phyloP scores from a whole-genome alignment of 192 early-diverging fungal species.

The Backusella tarrabulga region DNA sequence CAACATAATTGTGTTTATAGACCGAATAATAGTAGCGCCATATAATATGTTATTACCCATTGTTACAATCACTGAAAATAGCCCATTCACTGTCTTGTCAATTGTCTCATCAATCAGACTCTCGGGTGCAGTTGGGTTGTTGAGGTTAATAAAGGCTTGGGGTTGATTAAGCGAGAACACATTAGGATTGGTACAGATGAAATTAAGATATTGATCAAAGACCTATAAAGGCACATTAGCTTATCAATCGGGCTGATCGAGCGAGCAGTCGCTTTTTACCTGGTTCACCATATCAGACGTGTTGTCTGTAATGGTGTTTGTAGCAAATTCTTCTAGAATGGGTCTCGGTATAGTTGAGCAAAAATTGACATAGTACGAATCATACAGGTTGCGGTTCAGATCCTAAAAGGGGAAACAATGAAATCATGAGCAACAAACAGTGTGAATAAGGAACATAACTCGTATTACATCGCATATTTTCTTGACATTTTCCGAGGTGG shows the following conservation, averaged over 20 bases:
- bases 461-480: slow-evolving; percentile 69
- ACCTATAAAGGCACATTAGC: slow-evolving; percentile 53
- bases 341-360: slow-evolving; percentile 81
- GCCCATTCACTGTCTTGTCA: slow-evolving; percentile 71
- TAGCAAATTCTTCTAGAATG: slow-evolving; percentile 91
- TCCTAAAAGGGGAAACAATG: slow-evolving; percentile 55
- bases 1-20: too few relatives aligned
- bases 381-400: slow-evolving; percentile 86
- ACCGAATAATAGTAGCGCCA: too few relatives aligned
- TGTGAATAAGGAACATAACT: too few relatives aligned
- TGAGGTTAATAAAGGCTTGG: slow-evolving; percentile 76
- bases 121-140: slow-evolving; percentile 83
- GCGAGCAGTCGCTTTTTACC: slow-evolving; percentile 27
- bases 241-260: slow-evolving; percentile 1
- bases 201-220: slow-evolving; percentile 98
- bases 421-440: neutral
- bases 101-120: slow-evolving; percentile 76
- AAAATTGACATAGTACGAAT: slow-evolving; percentile 97
- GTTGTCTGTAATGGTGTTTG: slow-evolving; percentile 71
- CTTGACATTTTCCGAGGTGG: slow-evolving; percentile 83
- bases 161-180: slow-evolving; percentile 91
- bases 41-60: slow-evolving; percentile 50
- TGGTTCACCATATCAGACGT: slow-evolving; percentile 83
- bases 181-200: slow-evolving; percentile 85
- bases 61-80: slow-evolving; percentile 93